Conservation (phyloP, 2,329 filamentous ascomycete species). For the Aspergillus spinulosporus region DNA sequence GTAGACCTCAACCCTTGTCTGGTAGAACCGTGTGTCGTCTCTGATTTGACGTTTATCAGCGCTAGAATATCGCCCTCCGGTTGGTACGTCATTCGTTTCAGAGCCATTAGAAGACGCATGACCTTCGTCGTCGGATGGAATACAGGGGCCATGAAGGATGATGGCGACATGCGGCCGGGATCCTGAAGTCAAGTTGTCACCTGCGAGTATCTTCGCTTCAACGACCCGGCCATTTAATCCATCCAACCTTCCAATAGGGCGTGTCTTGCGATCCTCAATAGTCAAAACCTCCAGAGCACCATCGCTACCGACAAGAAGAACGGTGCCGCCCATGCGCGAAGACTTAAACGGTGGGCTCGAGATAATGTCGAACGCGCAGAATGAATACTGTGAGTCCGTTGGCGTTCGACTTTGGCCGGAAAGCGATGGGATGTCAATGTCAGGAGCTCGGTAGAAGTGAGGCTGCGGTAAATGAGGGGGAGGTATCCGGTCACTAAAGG, state of each 20-base stretch:
- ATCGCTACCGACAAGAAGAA: constrained; percentile 76
- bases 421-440: constrained; percentile 62
- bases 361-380: constrained; percentile 78
- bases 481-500: constrained; percentile 47
- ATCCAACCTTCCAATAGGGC: constrained; percentile 68
- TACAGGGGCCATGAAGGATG: constrained; percentile 73
- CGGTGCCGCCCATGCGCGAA: constrained; percentile 53
- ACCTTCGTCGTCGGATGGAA: constrained; percentile 49
- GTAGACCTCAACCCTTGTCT: constrained; percentile 86
- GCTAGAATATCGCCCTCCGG: constrained; percentile 23
- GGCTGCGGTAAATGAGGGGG: constrained; percentile 73
- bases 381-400: constrained; percentile 64
- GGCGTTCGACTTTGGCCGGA: constrained; percentile 26
- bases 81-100: constrained; percentile 36
- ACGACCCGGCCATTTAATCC: constrained; percentile 78
- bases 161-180: constrained; percentile 75
- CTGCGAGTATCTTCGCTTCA: constrained; percentile 78
- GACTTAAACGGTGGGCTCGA: constrained; percentile 47
- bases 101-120: constrained; percentile 35
- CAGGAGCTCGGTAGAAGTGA: constrained; percentile 74
- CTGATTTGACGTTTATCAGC: constrained; percentile 26
- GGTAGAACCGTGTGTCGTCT: constrained; percentile 55
- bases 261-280: constrained; percentile 70
- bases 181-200: constrained; percentile 58
- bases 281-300: constrained; percentile 75